Evolutionary conservation across 805 yeast species (phyloP), one percentile per base, ranked within the genome.

Genomic region (Sugiyamaella lignohabitans): DNA sequence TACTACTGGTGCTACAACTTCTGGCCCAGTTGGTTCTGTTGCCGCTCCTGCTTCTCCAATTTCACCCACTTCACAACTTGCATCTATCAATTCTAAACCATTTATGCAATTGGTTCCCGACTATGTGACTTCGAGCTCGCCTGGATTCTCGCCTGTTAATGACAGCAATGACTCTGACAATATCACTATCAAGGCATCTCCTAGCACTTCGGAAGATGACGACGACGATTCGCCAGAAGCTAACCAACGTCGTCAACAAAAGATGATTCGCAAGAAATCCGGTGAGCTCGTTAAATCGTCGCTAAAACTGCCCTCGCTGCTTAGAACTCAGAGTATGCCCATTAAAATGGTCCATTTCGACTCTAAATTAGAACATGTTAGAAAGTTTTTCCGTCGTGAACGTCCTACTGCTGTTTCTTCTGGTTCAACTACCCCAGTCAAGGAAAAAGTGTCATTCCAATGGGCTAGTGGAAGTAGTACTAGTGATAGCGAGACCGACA

Each of bases 281-380:
- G 96, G 95, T n/a, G 96, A 87, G 60, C 68, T 84, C 38, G 83
- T 87, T 39, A 85, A 85, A 59, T 78, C 89, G 2, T 81, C 86
- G 11, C 69, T 87, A 47, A 83, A 82, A 58, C 50, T 54, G 22
- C 61, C 64, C 17, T 56, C 71, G 8, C 62, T 69, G n/a, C 62
- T 57, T 32, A 62, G 52, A 60, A 48, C 56, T 40, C 52, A 58
- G 40, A 57, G 65, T 20, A 60, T 65, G 56, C 49, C 77, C 69
- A 6, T 88, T 59, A 82, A 80, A 59, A 84, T 78, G 61, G 96
- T 87, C 5, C 96, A 87, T 69, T 87, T 87, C 61, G 88, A 84
- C 42, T 73, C 78, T 38, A 76, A 71, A 27, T 69, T 68, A 43
- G 65, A 62, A 51, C 75, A 84, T 53, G 82, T 87, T 21, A 74